phyloP scores from a whole-genome alignment of 2,329 filamentous ascomycete genomes.

The Teratosphaeriaceae sp. region DNA sequence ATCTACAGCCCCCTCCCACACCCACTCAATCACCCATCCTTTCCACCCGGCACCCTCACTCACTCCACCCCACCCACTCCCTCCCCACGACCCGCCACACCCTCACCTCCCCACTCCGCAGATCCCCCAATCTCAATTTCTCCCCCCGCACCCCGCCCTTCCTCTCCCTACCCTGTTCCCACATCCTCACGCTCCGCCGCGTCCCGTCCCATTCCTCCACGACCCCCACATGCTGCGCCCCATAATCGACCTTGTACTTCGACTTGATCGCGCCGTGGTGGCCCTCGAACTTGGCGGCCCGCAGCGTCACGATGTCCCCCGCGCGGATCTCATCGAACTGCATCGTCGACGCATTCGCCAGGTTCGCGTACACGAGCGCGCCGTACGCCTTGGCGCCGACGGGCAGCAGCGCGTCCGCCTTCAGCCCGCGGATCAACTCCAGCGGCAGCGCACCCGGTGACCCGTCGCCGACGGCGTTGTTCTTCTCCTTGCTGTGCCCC shows the following conservation, averaged over 20 bases:
- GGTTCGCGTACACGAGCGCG: conserved; percentile 86
- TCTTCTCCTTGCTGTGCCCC: conserved; percentile 60
- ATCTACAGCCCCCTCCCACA: no score
- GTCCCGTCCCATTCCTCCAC: conserved; percentile 97
- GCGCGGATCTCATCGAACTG: conserved; percentile 89
- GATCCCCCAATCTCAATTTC: conserved; percentile 87
- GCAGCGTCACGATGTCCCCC: conserved; percentile 86
- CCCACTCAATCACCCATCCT: no score
- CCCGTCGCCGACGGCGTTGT: conserved; percentile 71
- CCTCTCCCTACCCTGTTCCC: conserved; percentile 94
- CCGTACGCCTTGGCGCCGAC: conserved; percentile 88
- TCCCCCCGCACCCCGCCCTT: conserved; percentile 63
- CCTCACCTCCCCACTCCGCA: conserved; percentile 90
- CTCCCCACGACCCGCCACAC: conserved; percentile 94
- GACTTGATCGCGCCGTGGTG: conserved; percentile 83
- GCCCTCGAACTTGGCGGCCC: conserved; percentile 90
- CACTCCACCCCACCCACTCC: conserved; percentile 85
- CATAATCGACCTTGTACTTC: conserved; percentile 80
- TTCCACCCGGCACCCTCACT: no score
- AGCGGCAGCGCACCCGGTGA: conserved; percentile 69
- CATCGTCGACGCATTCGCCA: conserved; percentile 86
- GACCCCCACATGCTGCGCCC: conserved; percentile 69
- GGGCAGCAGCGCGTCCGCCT: conserved; percentile 68
- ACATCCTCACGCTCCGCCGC: conserved; percentile 93
- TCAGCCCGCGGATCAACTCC: conserved; percentile 58